Evolutionary conservation across 768 basidiomycete genomes (phyloP).

Genomic region (Suillus subalutaceus): DNA sequence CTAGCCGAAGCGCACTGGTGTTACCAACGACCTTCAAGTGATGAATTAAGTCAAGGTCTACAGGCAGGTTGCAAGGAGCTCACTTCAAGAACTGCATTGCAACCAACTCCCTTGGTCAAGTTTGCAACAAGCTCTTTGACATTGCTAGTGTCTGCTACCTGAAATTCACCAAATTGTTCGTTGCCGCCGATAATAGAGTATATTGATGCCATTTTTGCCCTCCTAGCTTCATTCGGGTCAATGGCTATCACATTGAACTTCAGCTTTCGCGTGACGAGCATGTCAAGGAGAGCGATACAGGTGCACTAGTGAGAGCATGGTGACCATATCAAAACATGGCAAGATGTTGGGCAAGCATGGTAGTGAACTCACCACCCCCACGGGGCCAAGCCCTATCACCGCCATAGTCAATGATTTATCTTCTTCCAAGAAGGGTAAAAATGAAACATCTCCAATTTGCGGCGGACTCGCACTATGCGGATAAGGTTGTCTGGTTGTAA

Average conservation of each 20-base stretch:
- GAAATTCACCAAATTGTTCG: conserved; percentile 45
- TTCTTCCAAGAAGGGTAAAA: conserved; percentile 39
- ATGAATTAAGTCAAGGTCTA: background rate
- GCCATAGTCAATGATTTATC: conserved; percentile 64
- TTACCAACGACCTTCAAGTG: conserved; percentile 66
- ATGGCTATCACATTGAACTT: conserved; percentile 63
- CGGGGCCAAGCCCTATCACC: conserved; percentile 76
- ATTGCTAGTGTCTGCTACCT: conserved; percentile 52
- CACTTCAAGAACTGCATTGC: conserved; percentile 71
- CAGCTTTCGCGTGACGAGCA: conserved; percentile 46
- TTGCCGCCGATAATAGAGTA: conserved; percentile 54
- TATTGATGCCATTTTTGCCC: conserved; percentile 62
- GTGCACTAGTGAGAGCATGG: conserved; percentile 48
- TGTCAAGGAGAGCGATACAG: conserved; percentile 63
- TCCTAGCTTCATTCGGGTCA: conserved; percentile 59
- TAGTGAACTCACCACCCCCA: conserved; percentile 56
- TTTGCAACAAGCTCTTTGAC: conserved; percentile 49
- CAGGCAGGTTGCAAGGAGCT: conserved; percentile 11
- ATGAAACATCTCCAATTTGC: conserved; percentile 5
- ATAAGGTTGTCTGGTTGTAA: conserved; percentile 62
- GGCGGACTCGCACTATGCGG: conserved; percentile 39
- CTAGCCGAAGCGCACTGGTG: conserved; percentile 59
- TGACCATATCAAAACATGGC: background rate
- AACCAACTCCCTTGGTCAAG: conserved; percentile 62
- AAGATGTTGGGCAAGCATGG: conserved; percentile 7